phyloP scores from a whole-genome alignment of 108 stramenopile genomes.

The Chaetoceros tenuissimus region DNA sequence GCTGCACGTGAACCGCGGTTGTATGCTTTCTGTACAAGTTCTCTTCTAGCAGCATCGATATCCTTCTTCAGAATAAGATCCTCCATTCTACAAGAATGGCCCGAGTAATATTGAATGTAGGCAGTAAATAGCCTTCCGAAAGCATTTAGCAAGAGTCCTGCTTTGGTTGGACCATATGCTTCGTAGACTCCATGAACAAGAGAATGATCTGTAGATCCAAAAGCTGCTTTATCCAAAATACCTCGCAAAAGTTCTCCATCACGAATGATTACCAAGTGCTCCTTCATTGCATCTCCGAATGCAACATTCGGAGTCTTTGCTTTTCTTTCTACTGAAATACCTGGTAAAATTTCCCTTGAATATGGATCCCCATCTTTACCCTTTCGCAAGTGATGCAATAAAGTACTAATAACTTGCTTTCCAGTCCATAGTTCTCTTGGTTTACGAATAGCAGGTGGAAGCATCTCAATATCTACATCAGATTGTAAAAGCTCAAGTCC shows the following conservation, averaged over 20 bases:
- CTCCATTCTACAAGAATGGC: slow-evolving; percentile 96
- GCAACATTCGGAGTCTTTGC: slow-evolving; percentile 86
- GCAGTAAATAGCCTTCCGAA: slow-evolving; percentile 95
- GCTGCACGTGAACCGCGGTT: slow-evolving; percentile 74
- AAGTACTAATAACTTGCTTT: slow-evolving; percentile 91
- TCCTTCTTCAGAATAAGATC: slow-evolving; percentile 86
- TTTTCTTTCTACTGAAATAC: slow-evolving; percentile 84
- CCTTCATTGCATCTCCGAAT: slow-evolving; percentile 81
- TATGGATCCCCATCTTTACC: slow-evolving; percentile 67
- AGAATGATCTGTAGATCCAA: slow-evolving; percentile 89
- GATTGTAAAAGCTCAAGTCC: slow-evolving; percentile 82
- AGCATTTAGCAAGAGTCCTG: slow-evolving; percentile 81
- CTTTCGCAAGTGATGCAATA: slow-evolving; percentile 72
- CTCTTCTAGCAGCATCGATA: slow-evolving; percentile 70
- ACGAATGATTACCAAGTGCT: slow-evolving; percentile 87
- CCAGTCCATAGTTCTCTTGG: slow-evolving; percentile 93
- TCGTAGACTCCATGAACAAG: slow-evolving; percentile 96
- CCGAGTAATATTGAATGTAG: slow-evolving; percentile 89
- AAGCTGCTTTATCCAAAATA: slow-evolving; percentile 95
- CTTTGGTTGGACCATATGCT: slow-evolving; percentile 89
- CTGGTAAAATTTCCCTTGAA: slow-evolving; percentile 39
- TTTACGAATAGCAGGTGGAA: slow-evolving; percentile 92
- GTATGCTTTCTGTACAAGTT: slow-evolving; percentile 70
- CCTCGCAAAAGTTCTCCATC: slow-evolving; percentile 91
- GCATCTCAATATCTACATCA: slow-evolving; percentile 65